phyloP scores from a whole-genome alignment of 768 basidiomycete genomes.

The Rickenella mellea region DNA sequence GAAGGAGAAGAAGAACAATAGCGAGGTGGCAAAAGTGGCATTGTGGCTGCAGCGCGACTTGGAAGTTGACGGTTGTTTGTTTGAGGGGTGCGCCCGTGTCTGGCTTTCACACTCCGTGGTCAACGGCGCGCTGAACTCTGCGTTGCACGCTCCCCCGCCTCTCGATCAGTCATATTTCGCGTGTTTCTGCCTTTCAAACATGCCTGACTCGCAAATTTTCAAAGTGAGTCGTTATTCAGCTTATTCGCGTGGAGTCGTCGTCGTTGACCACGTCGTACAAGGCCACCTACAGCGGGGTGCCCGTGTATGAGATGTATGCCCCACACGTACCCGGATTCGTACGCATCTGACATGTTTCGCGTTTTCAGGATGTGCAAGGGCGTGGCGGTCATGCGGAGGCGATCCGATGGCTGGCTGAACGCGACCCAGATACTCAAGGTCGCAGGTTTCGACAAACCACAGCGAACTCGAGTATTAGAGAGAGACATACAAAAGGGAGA shows the following conservation, averaged over 20 bases:
- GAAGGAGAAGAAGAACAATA: no score
- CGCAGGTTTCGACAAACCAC: conserved; percentile 98
- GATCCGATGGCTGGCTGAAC: conserved; percentile 96
- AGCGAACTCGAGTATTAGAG: conserved; percentile 93
- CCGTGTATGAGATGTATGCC: conserved; percentile 84
- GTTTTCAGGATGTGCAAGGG: conserved; percentile 83
- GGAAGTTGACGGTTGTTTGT: no score
- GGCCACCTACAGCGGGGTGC: conserved; percentile 91
- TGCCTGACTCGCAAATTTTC: conserved; percentile 85
- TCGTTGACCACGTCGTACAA: conserved; percentile 22
- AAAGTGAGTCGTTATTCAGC: conserved; percentile 42
- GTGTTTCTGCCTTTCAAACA: no score
- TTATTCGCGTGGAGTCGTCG: conserved; percentile 2
- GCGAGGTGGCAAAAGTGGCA: no score
- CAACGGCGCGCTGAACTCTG: no score
- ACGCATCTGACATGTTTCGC: conserved; percentile 21
- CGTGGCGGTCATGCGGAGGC: conserved; percentile 95
- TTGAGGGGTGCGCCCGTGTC: no score
- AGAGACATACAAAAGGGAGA: conserved; percentile 97
- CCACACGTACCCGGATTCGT: conserved; percentile 14
- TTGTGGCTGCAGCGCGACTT: no score
- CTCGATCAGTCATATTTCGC: no score
- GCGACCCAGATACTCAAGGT: conserved; percentile 99
- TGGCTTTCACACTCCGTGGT: no score
- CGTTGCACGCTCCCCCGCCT: no score